Conservation (phyloP, 768 basidiomycete species). For the Tylopilus rubrobrunneus region DNA sequence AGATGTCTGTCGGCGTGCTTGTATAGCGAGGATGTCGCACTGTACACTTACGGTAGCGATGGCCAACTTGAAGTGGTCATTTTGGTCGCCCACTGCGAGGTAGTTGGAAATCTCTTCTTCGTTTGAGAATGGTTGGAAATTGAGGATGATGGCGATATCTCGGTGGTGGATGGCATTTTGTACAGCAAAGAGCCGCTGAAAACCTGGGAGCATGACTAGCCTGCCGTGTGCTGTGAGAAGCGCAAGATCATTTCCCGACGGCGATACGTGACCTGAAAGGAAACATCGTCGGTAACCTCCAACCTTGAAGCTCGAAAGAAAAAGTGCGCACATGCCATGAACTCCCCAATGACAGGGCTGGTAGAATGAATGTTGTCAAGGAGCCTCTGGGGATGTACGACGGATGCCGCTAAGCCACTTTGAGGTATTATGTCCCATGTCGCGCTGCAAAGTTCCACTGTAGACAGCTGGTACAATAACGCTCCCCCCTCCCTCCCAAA, state of each 20-base stretch:
- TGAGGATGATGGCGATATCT: conserved; percentile 27
- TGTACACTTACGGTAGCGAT: conserved; percentile 41
- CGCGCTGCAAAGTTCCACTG: conserved; percentile 33
- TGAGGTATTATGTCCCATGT: conserved; percentile 32
- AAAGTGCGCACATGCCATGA: conserved; percentile 26
- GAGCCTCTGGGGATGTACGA: conserved; percentile 23
- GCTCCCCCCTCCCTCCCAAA: conserved; percentile 48
- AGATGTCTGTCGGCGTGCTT: neutral
- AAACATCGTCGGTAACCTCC: conserved; percentile 1
- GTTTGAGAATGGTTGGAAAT: conserved; percentile 19
- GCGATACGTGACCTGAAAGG: conserved; percentile 40
- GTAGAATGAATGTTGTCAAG: conserved; percentile 3
- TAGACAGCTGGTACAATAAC: conserved; percentile 41
- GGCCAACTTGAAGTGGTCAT: conserved; percentile 35
- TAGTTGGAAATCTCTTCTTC: conserved; percentile 37
- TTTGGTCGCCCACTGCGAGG: conserved; percentile 41
- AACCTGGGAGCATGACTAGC: conserved; percentile 27
- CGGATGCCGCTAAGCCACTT: conserved; percentile 3
- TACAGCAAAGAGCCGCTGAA: conserved; percentile 23
- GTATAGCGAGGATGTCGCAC: neutral
- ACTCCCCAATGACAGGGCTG: conserved; percentile 9
- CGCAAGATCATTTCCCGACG: conserved; percentile 39
- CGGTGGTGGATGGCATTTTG: conserved; percentile 37
- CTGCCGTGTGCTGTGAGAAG: conserved; percentile 27
- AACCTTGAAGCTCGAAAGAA: neutral